Conservation (phyloP, 1,284 basidiomycete species). For the Cerioporus squamosus region DNA sequence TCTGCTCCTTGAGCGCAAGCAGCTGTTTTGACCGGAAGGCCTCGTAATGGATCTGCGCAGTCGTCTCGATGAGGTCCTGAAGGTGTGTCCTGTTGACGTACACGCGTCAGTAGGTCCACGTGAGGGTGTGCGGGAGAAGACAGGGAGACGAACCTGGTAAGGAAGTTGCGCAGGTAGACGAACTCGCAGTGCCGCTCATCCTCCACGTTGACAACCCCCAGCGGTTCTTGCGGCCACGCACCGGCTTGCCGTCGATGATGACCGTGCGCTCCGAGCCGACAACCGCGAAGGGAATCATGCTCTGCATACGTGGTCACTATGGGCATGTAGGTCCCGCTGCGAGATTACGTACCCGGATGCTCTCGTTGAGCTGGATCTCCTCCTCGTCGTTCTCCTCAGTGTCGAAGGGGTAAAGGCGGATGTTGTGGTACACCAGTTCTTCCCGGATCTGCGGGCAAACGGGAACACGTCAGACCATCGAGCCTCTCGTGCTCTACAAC, state of each 20-base stretch:
- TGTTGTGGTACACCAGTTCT: conserved; percentile 92
- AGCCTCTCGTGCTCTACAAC: neutral
- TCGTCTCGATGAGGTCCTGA: conserved; percentile 99
- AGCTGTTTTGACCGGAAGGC: conserved; percentile 99
- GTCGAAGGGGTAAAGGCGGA: conserved; percentile 96
- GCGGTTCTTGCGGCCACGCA: conserved; percentile 95
- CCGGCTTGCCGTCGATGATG: conserved; percentile 94
- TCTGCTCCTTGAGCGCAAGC: conserved; percentile 85
- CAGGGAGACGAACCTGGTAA: conserved; percentile 68
- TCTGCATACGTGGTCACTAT: conserved; percentile 45
- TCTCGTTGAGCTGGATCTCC: conserved; percentile 88
- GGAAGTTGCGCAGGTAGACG: conserved; percentile 95
- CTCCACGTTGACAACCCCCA: conserved; percentile 99
- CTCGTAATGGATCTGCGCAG: conserved; percentile 98
- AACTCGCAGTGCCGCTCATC: conserved; percentile 98
- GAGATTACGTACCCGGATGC: conserved; percentile 73
- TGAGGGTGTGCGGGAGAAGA: neutral
- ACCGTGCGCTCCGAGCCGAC: conserved; percentile 96
- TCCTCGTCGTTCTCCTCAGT: conserved; percentile 95
- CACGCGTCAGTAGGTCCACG: neutral
- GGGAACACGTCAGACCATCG: neutral
- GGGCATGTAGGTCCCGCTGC: neutral
- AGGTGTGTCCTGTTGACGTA: conserved; percentile 78
- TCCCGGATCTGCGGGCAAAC: conserved; percentile 74
- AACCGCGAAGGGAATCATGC: conserved; percentile 95